phyloP scores from a whole-genome alignment of 192 early-diverging fungal species.

The Diversispora eburnea region DNA sequence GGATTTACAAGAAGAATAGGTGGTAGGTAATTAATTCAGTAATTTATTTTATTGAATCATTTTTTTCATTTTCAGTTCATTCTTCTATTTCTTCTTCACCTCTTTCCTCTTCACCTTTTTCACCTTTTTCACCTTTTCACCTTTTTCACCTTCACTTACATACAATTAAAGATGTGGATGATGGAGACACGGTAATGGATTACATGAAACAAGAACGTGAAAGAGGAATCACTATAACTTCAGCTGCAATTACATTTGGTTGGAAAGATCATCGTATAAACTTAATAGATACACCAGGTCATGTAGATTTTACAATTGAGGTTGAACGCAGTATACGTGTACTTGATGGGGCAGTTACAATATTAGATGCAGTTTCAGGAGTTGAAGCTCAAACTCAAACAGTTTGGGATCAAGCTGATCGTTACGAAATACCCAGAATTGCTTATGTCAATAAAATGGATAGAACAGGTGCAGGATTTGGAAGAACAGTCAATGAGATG shows the following conservation, averaged over 20 bases:
- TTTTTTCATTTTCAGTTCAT: background rate
- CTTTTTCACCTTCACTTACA: background rate
- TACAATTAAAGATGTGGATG: slow-evolving; percentile 91
- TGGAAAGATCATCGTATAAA: slow-evolving; percentile 62
- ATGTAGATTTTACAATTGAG: slow-evolving; percentile 95
- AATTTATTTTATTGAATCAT: background rate
- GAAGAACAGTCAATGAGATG: slow-evolving; percentile 57
- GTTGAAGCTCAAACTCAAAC: slow-evolving; percentile 98
- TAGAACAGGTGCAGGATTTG: slow-evolving; percentile 69
- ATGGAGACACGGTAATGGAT: slow-evolving; percentile 94
- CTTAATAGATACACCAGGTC: slow-evolving; percentile 95
- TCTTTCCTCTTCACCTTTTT: background rate
- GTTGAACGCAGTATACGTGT: slow-evolving; percentile 89
- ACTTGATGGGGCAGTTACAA: slow-evolving; percentile 89
- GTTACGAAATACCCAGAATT: slow-evolving; percentile 77
- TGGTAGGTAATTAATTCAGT: slow-evolving; percentile 40
- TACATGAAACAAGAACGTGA: slow-evolving; percentile 84
- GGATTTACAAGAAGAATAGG: slow-evolving; percentile 86
- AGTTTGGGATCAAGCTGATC: slow-evolving; percentile 85
- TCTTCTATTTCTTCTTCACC: background rate
- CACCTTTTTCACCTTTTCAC: background rate
- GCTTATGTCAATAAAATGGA: slow-evolving; percentile 98
- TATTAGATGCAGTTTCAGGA: slow-evolving; percentile 92
- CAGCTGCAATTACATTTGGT: slow-evolving; percentile 69
- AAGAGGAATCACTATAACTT: slow-evolving; percentile 92